Evolutionary conservation across 2,329 filamentous ascomycete species (phyloP).

Genomic region (Colletotrichum simmondsii): DNA sequence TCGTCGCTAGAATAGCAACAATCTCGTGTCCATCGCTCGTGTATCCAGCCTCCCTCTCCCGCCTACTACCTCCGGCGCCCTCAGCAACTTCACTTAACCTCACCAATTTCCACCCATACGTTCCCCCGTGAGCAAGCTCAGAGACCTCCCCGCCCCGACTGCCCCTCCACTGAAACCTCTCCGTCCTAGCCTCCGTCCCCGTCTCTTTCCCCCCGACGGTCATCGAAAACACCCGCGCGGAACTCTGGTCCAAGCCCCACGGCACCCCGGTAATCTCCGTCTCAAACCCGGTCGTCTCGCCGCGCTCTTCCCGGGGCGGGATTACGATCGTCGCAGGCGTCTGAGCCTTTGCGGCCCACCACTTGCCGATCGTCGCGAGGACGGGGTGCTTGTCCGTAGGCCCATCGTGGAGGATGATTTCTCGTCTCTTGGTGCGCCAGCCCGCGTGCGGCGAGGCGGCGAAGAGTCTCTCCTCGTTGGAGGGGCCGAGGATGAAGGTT

Average conservation of each 20-base stretch:
- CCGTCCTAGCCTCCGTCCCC: slow-evolving; percentile 29
- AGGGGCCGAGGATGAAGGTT: slow-evolving; percentile 37
- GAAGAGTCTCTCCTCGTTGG: slow-evolving; percentile 35
- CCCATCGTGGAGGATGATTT: slow-evolving; percentile 36
- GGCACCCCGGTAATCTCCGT: not conserved
- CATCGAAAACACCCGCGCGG: not conserved
- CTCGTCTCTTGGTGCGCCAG: slow-evolving; percentile 30
- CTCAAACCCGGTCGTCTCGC: not conserved
- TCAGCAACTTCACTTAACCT: slow-evolving; percentile 21
- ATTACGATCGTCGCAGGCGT: not conserved
- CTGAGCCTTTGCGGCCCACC: slow-evolving; percentile 10
- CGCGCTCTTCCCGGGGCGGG: not conserved
- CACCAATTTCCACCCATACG: slow-evolving; percentile 40
- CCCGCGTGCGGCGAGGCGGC: slow-evolving; percentile 35
- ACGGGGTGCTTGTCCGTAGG: slow-evolving; percentile 31
- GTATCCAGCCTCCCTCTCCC: not conserved
- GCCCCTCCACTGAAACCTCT: slow-evolving; percentile 41
- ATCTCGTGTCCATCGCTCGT: slow-evolving; percentile 51
- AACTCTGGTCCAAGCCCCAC: not conserved
- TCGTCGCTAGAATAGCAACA: slow-evolving; percentile 50
- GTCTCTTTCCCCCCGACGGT: not conserved
- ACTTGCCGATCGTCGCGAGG: slow-evolving; percentile 36
- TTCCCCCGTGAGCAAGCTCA: slow-evolving; percentile 23
- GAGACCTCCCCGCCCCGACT: slow-evolving; percentile 37
- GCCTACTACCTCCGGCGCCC: not conserved